phyloP scores from a whole-genome alignment of 805 yeast species.

The Sugiyamaella valdiviana region DNA sequence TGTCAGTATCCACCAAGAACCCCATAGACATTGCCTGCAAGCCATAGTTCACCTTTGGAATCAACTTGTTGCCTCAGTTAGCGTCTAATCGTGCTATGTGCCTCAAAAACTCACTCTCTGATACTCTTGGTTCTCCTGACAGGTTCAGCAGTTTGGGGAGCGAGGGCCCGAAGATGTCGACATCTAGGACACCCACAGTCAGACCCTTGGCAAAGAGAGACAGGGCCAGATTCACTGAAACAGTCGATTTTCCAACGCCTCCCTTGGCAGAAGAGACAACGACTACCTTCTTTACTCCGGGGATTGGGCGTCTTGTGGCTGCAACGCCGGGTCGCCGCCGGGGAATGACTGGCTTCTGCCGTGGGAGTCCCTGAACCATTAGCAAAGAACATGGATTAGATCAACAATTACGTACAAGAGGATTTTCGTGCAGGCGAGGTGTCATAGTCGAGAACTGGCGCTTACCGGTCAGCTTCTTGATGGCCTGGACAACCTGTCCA shows the following conservation, averaged over 20 bases:
- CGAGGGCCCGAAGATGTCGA: slow-evolving; percentile 82
- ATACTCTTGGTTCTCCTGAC: slow-evolving; percentile 60
- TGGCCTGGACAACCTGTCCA: slow-evolving; percentile 25
- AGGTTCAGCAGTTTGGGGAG: slow-evolving; percentile 67
- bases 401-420: slow-evolving; percentile 41
- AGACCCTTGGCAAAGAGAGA: slow-evolving; percentile 49
- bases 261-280: slow-evolving; percentile 75
- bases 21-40: slow-evolving; percentile 88
- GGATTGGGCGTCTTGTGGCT: slow-evolving; percentile 38
- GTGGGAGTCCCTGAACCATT: slow-evolving; percentile 39
- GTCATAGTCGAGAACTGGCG: slow-evolving; percentile 26
- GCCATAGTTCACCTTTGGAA: slow-evolving; percentile 70
- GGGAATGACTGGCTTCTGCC: slow-evolving; percentile 23
- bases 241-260: slow-evolving; percentile 78
- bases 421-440: slow-evolving; percentile 42
- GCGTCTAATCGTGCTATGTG: neutral
- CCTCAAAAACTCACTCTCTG: slow-evolving; percentile 22
- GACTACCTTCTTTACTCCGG: slow-evolving; percentile 55
- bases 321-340: slow-evolving; percentile 52
- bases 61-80: slow-evolving; percentile 42
- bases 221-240: slow-evolving; percentile 58
- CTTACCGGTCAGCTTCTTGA: slow-evolving; percentile 17
- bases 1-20: slow-evolving; percentile 57
- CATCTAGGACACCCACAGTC: slow-evolving; percentile 65
- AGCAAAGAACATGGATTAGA: slow-evolving; percentile 12